Evolutionary conservation across 345 rosid genomes (phyloP), one percentile per base, ranked within the genome.

Genomic region (Gynandropsis gynandra): DNA sequence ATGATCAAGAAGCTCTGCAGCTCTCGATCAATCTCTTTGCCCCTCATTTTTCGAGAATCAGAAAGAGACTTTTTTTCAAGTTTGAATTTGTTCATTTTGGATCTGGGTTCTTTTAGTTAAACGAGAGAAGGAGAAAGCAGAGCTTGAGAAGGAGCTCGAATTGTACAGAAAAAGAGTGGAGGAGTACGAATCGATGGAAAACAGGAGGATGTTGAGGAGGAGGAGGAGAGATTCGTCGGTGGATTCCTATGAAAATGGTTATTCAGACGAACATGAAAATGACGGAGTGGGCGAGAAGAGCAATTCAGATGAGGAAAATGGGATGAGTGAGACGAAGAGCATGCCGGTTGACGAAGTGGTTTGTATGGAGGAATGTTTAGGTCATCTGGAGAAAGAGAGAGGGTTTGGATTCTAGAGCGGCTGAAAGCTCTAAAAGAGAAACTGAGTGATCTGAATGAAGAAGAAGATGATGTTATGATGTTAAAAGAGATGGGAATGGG

Each of bases 1-100:
- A n/a, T n/a, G n/a, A n/a, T n/a, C n/a, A n/a, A n/a, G 97, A 92
- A 76, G 99, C 97, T 9, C 61, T 88, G 78, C 95, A 83, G 79
- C 59, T 85, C 17, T 61, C 88, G 63, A 92, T 85, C 61, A 97
- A 92, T 21, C 77, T 80, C 24, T n/a, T n/a, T n/a, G n/a, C n/a
- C n/a, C n/a, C n/a, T n/a, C n/a, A n/a, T n/a, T n/a, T n/a, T n/a
- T n/a, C n/a, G n/a, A n/a, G n/a, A n/a, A n/a, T n/a, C n/a, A n/a
- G n/a, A n/a, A n/a, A n/a, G n/a, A n/a, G n/a, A n/a, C n/a, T n/a
- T n/a, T n/a, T n/a, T n/a, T n/a, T n/a, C n/a, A n/a, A n/a, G n/a
- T n/a, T n/a, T n/a, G n/a, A n/a, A n/a, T n/a, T n/a, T n/a, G n/a
- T n/a, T n/a, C n/a, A n/a, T n/a, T n/a, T n/a, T n/a, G n/a, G n/a